A percentile compares a stretch with the other conserved stretches of the same genome.
Evolutionary conservation across 179 eudicot species (phyloP).

Genomic region (Corrigiola litoralis): DNA sequence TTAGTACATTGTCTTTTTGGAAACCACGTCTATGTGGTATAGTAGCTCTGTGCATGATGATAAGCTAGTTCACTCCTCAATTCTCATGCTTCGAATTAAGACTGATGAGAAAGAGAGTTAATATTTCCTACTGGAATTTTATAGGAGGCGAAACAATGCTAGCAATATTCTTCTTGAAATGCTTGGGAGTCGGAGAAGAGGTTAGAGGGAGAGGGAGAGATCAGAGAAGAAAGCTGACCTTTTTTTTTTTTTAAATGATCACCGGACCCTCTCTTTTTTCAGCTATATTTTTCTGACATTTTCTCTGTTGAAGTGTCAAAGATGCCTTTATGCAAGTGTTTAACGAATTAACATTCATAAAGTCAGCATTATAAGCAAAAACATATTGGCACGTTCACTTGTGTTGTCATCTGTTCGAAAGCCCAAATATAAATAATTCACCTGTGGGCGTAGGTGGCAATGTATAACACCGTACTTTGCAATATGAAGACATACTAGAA

Average conservation of each 20-base stretch:
- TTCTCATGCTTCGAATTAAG: too few species aligned
- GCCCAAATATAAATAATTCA: background rate
- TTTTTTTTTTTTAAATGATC: background rate
- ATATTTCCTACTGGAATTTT: too few species aligned
- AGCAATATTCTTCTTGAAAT: too few species aligned
- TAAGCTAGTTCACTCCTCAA: too few species aligned
- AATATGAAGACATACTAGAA: background rate
- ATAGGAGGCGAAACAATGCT: too few species aligned
- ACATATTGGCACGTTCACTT: conserved; percentile 14
- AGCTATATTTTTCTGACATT: conserved; percentile 8
- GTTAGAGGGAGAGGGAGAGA: too few species aligned
- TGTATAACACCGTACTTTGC: too few species aligned
- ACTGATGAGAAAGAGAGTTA: too few species aligned
- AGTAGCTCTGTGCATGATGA: background rate
- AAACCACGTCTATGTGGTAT: background rate
- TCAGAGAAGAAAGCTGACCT: background rate
- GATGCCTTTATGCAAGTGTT: conserved; percentile 9
- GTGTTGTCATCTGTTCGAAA: background rate
- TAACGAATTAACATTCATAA: background rate
- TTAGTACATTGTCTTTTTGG: background rate
- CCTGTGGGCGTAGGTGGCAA: too few species aligned
- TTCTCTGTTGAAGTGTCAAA: conserved; percentile 15
- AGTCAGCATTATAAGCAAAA: background rate
- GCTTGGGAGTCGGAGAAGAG: too few species aligned
- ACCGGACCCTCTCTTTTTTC: background rate